Evolutionary conservation across 257 asterid genomes (phyloP), one percentile per base, ranked within the genome.

Genomic region (Rehmannia glutinosa): DNA sequence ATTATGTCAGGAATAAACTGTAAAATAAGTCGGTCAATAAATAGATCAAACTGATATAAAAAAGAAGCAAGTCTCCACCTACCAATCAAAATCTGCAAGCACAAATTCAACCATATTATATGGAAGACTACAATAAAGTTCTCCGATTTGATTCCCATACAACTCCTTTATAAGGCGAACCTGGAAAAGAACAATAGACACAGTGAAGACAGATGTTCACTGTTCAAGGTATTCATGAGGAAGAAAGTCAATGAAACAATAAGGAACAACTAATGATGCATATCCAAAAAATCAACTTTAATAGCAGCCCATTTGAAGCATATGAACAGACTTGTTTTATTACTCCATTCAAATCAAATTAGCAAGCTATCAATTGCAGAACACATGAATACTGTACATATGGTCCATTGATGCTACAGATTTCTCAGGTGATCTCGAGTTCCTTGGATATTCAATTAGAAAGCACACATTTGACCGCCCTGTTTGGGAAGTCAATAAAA

Each of bases 81-180:
- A 94, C 99, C 97, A 82, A 75, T 87, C 92, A 81, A 79, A 83
- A 75, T 91, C 89, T 57, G 87, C 73, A 67, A 94, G 81, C 57
- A 76, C 87, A 75, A 94, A 91, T 68, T 91, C 97, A 56, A 86
- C 73, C 95, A 88, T 80, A 73, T 91, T 91, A 72, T 85, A 87
- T 19, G 96, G 95, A 79, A 91, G 97, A 77, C 97, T 94, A 66
- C 85, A 91, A 79, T 94, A 94, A 28, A 94, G 89, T 72, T 91
- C 96, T 49, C 82, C 85, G 19, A 88, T 87, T 81, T 94, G 97
- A 84, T 94, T 89, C 73, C 99, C 99, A 66, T 91, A 94, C 82
- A 94, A 73, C 78, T 94, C 99, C 81, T 94, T 89, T 54, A 88
- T 76, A 59, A 94, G 95, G 53, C 97, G 97, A 70, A 94, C 91